Percentiles rank a stretch among this genome's conserved stretches.
Evolutionary conservation across 495 filamentous ascomycete species (phyloP).

Genomic region (Parachaetomium inaequale): DNA sequence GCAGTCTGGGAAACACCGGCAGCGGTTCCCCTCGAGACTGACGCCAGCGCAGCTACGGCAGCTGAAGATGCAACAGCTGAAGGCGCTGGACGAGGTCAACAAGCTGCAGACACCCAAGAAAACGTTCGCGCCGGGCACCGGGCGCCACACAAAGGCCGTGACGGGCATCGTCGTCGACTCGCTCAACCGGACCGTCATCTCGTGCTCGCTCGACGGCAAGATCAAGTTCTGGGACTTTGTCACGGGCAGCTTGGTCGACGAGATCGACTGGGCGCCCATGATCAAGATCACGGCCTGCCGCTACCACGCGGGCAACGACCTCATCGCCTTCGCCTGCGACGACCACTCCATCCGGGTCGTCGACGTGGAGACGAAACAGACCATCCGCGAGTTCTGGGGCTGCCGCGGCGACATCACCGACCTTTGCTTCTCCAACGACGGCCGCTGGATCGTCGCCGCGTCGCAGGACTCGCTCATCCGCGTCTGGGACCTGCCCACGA

Average conservation of each 20-base stretch:
- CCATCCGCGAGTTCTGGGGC: constrained; percentile 91
- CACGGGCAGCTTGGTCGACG: constrained; percentile 69
- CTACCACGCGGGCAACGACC: constrained; percentile 74
- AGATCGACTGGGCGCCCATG: constrained; percentile 83
- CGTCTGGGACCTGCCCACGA: constrained; percentile 93
- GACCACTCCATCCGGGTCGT: constrained; percentile 84
- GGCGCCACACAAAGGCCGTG: constrained; percentile 74
- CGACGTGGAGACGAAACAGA: constrained; percentile 83
- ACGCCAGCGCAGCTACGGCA: constrained; percentile 61
- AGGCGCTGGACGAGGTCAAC: constrained; percentile 44
- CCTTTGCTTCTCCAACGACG: constrained; percentile 88
- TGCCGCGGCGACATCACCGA: constrained; percentile 77
- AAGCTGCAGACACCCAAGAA: constrained; percentile 44
- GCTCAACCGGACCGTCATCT: constrained; percentile 76
- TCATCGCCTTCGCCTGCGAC: constrained; percentile 86
- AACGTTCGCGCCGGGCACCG: constrained; percentile 45
- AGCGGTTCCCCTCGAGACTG: constrained; percentile 72
- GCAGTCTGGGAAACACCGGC: constrained; percentile 83
- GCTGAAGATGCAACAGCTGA: constrained; percentile 54
- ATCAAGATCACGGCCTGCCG: constrained; percentile 71
- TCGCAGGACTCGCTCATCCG: constrained; percentile 78
- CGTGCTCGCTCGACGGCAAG: constrained; percentile 86
- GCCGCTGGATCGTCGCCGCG: constrained; percentile 87
- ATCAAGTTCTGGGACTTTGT: constrained; percentile 97
- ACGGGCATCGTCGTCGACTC: constrained; percentile 82